Percentiles rank a stretch among this genome's conserved stretches.
Conservation (phyloP, 139 green algal genomes). For the Nannochloris sp. region DNA sequence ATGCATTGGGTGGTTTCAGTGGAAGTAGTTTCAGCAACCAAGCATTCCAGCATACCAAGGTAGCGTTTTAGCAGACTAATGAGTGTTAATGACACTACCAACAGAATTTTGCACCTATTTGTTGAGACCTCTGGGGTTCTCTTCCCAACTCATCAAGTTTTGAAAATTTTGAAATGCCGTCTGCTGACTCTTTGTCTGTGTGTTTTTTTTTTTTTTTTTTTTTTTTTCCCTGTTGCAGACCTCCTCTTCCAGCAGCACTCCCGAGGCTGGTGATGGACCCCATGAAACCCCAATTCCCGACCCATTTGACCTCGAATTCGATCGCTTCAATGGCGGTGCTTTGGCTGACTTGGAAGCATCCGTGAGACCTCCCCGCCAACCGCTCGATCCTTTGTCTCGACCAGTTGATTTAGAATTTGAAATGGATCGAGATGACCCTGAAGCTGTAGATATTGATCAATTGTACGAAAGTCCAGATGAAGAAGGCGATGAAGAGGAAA, state of each 20-base stretch:
- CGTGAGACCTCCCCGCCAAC: not conserved
- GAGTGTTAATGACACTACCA: too few relatives aligned
- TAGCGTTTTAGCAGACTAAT: too few relatives aligned
- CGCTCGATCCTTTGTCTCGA: not conserved
- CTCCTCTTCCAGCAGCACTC: not conserved
- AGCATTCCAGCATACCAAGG: too few relatives aligned
- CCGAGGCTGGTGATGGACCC: not conserved
- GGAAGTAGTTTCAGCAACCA: too few relatives aligned
- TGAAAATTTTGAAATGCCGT: not conserved
- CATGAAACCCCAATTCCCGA: not conserved
- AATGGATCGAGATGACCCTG: not conserved
- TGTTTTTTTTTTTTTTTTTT: not conserved
- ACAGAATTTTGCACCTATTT: not conserved
- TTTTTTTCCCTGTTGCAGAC: not conserved
- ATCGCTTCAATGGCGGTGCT: conserved; percentile 3
- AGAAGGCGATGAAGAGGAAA: not conserved
- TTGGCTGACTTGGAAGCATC: not conserved
- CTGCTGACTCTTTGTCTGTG: not conserved
- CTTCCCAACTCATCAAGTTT: not conserved
- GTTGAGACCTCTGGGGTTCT: not conserved
- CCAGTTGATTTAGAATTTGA: conserved; percentile 5
- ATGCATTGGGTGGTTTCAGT: too few relatives aligned
- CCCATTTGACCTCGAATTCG: conserved; percentile 1
- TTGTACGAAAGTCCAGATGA: not conserved
- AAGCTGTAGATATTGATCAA: not conserved